These are phyloP conservation scores for Aspergillus proliferans DNA, from an alignment of 2,329 filamentous ascomycete species.

Conservation along the genomic window DNA sequence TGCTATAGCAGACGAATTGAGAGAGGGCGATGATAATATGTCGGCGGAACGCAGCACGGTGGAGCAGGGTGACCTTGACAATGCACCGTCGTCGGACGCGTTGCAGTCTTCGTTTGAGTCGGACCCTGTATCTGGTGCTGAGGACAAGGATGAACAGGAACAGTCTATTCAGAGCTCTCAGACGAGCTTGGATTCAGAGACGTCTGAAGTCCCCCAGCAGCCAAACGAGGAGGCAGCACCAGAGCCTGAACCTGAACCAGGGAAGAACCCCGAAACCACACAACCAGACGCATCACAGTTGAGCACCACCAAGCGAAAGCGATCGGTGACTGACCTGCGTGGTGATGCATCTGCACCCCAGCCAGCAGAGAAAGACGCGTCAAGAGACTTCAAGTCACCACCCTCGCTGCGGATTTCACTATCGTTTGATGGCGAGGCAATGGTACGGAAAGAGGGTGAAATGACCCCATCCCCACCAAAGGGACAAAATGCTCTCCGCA, in stretches of 20 bases:
- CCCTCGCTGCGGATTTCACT: conserved; percentile 37
- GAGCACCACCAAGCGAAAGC: conserved; percentile 27
- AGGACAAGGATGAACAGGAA: conserved; percentile 23
- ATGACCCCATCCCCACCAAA: conserved; percentile 37
- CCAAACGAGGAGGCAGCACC: conserved; percentile 14
- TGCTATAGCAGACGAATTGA: conserved; percentile 20
- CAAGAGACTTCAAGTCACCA: conserved; percentile 24
- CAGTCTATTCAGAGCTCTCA: conserved; percentile 23
- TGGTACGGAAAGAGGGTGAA: conserved; percentile 33
- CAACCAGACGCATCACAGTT: conserved; percentile 14
- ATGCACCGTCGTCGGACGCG: conserved; percentile 11
- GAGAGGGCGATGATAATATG: conserved; percentile 24
- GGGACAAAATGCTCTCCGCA: conserved; percentile 53
- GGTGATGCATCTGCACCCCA: conserved; percentile 8
- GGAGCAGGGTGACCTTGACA: conserved; percentile 19
- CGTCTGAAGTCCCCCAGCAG: conserved; percentile 14
- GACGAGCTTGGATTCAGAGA: conserved; percentile 24
- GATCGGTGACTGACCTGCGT: conserved; percentile 25
- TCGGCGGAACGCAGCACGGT: conserved; percentile 23
- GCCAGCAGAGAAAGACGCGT: conserved; percentile 10
- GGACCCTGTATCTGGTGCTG: conserved; percentile 12
- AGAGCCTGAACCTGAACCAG: conserved; percentile 9
- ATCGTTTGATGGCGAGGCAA: conserved; percentile 36
- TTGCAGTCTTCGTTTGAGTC: conserved; percentile 20
- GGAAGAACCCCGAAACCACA: conserved; percentile 8